These are phyloP conservation scores for Chytriomyces sp. DNA, from an alignment of 192 early-diverging fungal species.

Conservation along the genomic window DNA sequence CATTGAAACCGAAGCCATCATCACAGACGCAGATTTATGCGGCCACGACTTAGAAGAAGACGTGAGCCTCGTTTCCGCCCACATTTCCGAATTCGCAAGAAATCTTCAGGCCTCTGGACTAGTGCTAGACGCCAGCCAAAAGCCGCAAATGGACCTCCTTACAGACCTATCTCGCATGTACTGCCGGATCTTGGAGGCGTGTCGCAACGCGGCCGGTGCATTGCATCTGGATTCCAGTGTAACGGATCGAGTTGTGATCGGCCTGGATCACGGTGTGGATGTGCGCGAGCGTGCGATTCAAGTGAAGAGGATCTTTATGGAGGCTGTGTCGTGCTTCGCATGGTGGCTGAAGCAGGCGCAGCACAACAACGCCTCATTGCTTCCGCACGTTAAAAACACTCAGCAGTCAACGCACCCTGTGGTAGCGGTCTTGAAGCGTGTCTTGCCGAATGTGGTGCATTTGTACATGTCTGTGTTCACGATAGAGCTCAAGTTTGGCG, in stretches of 20 bases:
- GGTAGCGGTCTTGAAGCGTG: neutral
- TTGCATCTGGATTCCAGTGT: too few relatives aligned
- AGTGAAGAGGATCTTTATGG: neutral
- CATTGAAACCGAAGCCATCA: neutral
- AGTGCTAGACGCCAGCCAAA: neutral
- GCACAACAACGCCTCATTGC: too few relatives aligned
- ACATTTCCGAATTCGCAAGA: neutral
- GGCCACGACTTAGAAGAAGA: neutral
- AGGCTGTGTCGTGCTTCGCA: neutral
- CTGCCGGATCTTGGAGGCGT: neutral
- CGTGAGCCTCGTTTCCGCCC: neutral
- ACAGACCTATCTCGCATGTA: conserved; percentile 1
- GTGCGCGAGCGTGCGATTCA: neutral
- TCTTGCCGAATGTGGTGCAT: neutral
- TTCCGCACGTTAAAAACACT: too few relatives aligned
- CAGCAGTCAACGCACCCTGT: neutral
- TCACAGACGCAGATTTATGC: conserved; percentile 7
- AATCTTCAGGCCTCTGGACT: neutral
- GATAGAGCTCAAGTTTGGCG: neutral
- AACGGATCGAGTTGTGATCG: too few relatives aligned
- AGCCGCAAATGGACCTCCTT: neutral
- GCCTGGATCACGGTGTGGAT: too few relatives aligned
- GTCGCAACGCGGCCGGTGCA: neutral
- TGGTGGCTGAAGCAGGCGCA: conserved; percentile 10
- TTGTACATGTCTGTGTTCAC: conserved; percentile 24